Percentiles rank a stretch among this genome's conserved stretches.
Evolutionary conservation across 768 basidiomycete genomes (phyloP).

Genomic region (Hydnomerulius pinastri): DNA sequence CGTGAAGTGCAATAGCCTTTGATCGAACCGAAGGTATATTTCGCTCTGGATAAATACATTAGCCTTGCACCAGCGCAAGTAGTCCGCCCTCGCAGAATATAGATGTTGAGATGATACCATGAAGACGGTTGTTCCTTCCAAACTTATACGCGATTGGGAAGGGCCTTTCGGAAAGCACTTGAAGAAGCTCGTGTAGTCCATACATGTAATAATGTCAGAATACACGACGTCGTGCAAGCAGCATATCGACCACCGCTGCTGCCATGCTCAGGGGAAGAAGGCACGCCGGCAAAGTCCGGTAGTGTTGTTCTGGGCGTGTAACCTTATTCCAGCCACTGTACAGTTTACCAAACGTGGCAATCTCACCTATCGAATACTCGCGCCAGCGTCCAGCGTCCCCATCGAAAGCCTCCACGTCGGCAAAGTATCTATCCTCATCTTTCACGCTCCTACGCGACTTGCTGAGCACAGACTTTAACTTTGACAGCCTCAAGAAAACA

Average conservation of each 20-base stretch:
- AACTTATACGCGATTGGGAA: too few species aligned
- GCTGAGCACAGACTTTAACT: background rate
- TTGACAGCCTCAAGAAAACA: slow-evolving; percentile 7
- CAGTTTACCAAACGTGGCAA: slow-evolving; percentile 11
- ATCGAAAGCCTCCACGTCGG: slow-evolving; percentile 13
- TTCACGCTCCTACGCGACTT: background rate
- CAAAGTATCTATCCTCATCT: slow-evolving; percentile 20
- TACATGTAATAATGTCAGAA: too few species aligned
- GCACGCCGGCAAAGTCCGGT: background rate
- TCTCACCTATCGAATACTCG: background rate
- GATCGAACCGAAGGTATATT: too few species aligned
- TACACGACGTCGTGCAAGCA: too few species aligned
- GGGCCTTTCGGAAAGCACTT: too few species aligned
- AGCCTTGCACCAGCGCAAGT: too few species aligned
- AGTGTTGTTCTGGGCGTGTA: background rate
- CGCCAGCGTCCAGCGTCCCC: background rate
- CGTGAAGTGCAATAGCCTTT: too few species aligned
- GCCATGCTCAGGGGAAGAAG: background rate
- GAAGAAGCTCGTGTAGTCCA: too few species aligned
- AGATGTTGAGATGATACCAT: too few species aligned
- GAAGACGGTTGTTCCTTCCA: too few species aligned
- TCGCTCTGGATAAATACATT: too few species aligned
- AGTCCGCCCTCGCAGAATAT: too few species aligned
- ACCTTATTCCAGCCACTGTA: slow-evolving; percentile 16
- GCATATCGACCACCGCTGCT: background rate